phyloP scores from a whole-genome alignment of 148 eudicot genomes.

The Rhododendron griersonianum region DNA sequence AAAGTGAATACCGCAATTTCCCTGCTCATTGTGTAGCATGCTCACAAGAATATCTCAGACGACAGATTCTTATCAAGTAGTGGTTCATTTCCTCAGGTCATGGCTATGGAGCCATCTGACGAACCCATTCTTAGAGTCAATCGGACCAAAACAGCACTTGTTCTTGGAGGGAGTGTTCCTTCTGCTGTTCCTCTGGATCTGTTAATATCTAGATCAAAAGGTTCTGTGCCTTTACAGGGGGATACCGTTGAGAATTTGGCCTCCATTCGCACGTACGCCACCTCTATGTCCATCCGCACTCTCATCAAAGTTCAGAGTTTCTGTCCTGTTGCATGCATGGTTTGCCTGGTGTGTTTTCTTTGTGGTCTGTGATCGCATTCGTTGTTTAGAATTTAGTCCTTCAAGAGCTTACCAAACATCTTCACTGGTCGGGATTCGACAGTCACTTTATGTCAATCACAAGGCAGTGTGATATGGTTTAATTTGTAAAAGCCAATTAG shows the following conservation, averaged over 20 bases:
- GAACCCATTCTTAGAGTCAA: slow-evolving; percentile 66
- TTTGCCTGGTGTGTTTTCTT: slow-evolving; percentile 55
- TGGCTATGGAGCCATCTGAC: slow-evolving; percentile 79
- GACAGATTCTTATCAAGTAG: slow-evolving; percentile 1
- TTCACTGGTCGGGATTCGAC: not conserved
- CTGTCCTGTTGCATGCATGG: slow-evolving; percentile 60
- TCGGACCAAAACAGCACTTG: slow-evolving; percentile 73
- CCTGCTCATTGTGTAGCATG: slow-evolving; percentile 11
- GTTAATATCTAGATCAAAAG: slow-evolving; percentile 34
- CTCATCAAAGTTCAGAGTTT: slow-evolving; percentile 75
- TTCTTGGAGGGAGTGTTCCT: slow-evolving; percentile 81
- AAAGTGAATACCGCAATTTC: slow-evolving; percentile 46
- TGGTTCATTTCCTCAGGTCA: slow-evolving; percentile 48
- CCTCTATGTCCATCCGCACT: slow-evolving; percentile 74
- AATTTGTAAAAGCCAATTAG: not conserved
- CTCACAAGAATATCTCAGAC: not conserved
- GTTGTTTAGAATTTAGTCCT: not conserved
- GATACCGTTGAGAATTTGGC: slow-evolving; percentile 56
- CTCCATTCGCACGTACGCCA: slow-evolving; percentile 63
- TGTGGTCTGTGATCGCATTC: not conserved
- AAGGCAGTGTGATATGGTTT: not conserved
- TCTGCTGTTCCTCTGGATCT: slow-evolving; percentile 78
- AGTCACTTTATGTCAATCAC: not conserved
- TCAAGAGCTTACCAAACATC: not conserved
- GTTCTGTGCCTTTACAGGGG: slow-evolving; percentile 50